Conservation (phyloP, 352 stramenopile genomes). For the Phytophthora constricta region DNA sequence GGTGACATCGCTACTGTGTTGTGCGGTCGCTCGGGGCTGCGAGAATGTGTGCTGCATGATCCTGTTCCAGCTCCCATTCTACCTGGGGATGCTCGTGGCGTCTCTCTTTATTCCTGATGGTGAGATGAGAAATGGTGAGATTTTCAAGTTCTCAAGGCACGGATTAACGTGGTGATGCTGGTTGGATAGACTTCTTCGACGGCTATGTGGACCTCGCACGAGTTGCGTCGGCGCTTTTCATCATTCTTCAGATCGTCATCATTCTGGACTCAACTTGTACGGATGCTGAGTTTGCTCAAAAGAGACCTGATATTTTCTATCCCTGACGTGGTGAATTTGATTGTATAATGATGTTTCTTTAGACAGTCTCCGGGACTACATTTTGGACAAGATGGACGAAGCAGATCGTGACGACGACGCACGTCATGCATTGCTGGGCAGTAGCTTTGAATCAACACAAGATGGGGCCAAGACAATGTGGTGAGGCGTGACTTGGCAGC, state of each 20-base stretch:
- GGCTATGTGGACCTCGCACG: slow-evolving; percentile 67
- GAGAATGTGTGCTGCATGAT: slow-evolving; percentile 73
- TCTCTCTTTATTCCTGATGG: slow-evolving; percentile 79
- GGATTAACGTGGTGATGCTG: neutral
- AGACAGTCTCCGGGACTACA: slow-evolving; percentile 75
- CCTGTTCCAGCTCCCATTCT: slow-evolving; percentile 72
- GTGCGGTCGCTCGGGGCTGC: slow-evolving; percentile 48
- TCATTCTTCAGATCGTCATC: slow-evolving; percentile 84
- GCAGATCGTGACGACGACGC: slow-evolving; percentile 61
- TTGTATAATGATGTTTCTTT: neutral
- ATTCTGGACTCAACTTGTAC: slow-evolving; percentile 79
- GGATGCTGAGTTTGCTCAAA: neutral
- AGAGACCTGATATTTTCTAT: neutral
- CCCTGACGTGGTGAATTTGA: neutral
- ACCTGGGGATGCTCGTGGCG: slow-evolving; percentile 47
- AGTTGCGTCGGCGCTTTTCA: slow-evolving; percentile 65
- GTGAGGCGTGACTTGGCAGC: slow-evolving; percentile 4
- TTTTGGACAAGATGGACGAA: slow-evolving; percentile 75
- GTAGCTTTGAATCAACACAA: slow-evolving; percentile 31
- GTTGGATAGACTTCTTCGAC: slow-evolving; percentile 70
- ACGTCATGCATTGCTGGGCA: slow-evolving; percentile 52
- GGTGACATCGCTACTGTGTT: slow-evolving; percentile 61
- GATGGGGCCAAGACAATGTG: slow-evolving; percentile 31
- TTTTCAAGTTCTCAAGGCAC: neutral
- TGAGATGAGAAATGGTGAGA: slow-evolving; percentile 13